phyloP scores from a whole-genome alignment of 805 yeast genomes.

The Suhomyces sp. region DNA sequence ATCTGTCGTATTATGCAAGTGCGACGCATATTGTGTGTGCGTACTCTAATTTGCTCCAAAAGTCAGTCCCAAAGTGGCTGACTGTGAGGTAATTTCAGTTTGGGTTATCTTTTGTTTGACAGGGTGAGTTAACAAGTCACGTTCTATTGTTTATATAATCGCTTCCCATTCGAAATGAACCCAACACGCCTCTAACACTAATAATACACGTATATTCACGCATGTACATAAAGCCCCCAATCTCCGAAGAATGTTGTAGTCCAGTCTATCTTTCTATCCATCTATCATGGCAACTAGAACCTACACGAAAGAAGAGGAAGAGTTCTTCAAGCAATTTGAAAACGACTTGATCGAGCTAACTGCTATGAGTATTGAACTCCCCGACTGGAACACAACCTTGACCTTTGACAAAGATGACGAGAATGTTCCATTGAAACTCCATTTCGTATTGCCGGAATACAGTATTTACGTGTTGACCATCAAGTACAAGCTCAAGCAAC shows the following conservation, averaged over 20 bases:
- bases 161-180: not conserved
- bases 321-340: constrained; percentile 13
- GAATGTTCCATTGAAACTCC: constrained; percentile 21
- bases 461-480: constrained; percentile 21
- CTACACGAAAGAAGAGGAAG: constrained; percentile 6
- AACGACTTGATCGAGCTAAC: constrained; percentile 24
- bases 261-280: not conserved
- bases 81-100: not conserved
- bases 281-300: not conserved
- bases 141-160: not conserved
- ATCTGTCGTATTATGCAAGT: not conserved
- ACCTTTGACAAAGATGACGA: constrained; percentile 24
- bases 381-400: constrained; percentile 23
- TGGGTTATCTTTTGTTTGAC: not conserved
- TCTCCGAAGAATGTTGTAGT: not conserved
- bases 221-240: not conserved
- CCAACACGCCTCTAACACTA: not conserved
- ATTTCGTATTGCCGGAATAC: constrained; percentile 23
- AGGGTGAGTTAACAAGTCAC: not conserved
- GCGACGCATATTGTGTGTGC: not conserved
- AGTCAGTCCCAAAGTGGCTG: not conserved
- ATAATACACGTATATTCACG: not conserved
- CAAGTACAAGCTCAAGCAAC: constrained; percentile 19
- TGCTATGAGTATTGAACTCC: constrained; percentile 25
- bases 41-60: not conserved